Conservation (phyloP, 2,329 filamentous ascomycete species). For the Fusarium stilboides region DNA sequence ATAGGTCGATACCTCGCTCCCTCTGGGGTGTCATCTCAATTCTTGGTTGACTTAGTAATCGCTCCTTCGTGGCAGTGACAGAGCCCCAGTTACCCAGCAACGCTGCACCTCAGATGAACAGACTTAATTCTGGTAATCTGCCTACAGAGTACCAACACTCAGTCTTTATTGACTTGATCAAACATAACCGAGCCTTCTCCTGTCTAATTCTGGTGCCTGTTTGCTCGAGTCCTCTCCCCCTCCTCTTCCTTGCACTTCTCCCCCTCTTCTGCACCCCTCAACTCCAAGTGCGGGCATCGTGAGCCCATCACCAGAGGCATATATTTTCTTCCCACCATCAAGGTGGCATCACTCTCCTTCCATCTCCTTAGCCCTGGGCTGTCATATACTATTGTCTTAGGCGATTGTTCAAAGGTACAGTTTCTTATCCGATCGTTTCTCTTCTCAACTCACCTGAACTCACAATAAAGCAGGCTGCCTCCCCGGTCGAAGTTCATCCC, state of each 20-base stretch:
- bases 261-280: conserved; percentile 4
- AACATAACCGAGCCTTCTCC: neutral
- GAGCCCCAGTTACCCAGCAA: conserved; percentile 27
- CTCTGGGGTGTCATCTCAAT: too few relatives aligned
- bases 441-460: neutral
- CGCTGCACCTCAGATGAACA: neutral
- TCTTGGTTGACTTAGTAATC: neutral
- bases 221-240: neutral
- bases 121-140: neutral
- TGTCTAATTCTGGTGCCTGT: neutral
- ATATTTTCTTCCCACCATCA: neutral
- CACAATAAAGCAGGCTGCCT: neutral
- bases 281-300: neutral
- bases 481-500: neutral
- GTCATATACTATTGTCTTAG: neutral
- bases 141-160: neutral
- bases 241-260: neutral
- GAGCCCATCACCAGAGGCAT: neutral
- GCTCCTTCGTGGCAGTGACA: neutral
- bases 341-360: too few relatives aligned
- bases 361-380: neutral
- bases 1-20: neutral
- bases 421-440: neutral
- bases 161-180: neutral
- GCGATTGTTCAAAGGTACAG: neutral